Evolutionary conservation across 2,329 filamentous ascomycete genomes (phyloP).

Genomic region (Gnomoniopsis smithogilvyi): DNA sequence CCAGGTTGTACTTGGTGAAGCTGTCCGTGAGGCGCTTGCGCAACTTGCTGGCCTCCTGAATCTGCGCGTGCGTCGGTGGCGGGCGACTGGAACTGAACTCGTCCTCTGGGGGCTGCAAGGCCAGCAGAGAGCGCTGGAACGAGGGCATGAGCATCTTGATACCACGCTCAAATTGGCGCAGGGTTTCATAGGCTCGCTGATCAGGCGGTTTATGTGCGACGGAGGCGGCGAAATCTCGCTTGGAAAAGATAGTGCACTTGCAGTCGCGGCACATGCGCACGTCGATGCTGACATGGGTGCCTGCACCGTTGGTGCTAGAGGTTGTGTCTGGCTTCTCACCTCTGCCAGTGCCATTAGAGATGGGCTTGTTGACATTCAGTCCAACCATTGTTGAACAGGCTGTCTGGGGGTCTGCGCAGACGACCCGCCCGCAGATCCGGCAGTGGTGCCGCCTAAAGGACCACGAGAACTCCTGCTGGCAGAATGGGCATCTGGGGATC

Average conservation of each 20-base stretch:
- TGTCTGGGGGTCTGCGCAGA: constrained; percentile 84
- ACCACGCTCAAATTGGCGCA: constrained; percentile 83
- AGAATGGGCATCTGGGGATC: constrained; percentile 84
- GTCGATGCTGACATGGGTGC: constrained; percentile 66
- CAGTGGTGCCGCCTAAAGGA: constrained; percentile 93
- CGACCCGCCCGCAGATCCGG: constrained; percentile 85
- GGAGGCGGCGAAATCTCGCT: constrained; percentile 74
- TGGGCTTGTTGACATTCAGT: constrained; percentile 58
- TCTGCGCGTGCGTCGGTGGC: constrained; percentile 59
- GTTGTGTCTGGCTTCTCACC: constrained; percentile 35
- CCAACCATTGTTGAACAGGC: constrained; percentile 82
- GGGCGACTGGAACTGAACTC: constrained; percentile 33
- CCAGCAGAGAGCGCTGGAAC: constrained; percentile 74
- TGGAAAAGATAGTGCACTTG: constrained; percentile 57
- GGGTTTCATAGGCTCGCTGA: constrained; percentile 76
- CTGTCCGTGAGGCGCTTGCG: constrained; percentile 87
- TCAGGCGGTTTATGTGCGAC: constrained; percentile 67
- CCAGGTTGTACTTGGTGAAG: constrained; percentile 82
- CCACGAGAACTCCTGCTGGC: constrained; percentile 94
- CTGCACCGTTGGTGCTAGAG: constrained; percentile 19
- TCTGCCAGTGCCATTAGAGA: constrained; percentile 8
- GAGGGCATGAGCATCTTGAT: constrained; percentile 78
- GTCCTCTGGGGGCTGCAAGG: constrained; percentile 58
- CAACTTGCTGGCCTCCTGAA: constrained; percentile 82
- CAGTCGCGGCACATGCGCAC: constrained; percentile 93